A percentile compares a stretch with the other conserved stretches of the same genome.
These are phyloP conservation scores for Trypanosoma boissoni DNA, from an alignment of 208 protist genomes.

Conservation along the genomic window DNA sequence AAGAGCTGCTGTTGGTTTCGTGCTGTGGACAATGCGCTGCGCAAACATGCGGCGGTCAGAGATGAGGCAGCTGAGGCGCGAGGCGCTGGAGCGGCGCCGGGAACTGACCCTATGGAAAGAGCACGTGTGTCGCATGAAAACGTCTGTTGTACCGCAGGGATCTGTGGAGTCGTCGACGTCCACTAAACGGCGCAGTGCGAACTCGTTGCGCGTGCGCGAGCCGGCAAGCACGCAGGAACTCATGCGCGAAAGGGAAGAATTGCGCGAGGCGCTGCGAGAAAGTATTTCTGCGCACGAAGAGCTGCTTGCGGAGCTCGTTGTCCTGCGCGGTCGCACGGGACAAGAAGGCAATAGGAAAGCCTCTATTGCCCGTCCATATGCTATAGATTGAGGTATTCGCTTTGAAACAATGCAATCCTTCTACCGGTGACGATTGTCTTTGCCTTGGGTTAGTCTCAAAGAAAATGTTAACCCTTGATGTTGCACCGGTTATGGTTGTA, in stretches of 20 bases:
- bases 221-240: neutral
- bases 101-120: conserved; percentile 16
- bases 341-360: no score
- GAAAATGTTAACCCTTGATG: no score
- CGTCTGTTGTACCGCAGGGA: neutral
- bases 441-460: no score
- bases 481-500: no score
- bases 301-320: conserved; percentile 1
- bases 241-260: neutral
- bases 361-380: no score
- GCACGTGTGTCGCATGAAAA: neutral
- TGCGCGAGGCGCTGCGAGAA: conserved; percentile 7
- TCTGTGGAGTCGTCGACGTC: neutral
- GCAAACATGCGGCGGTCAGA: neutral
- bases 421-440: no score
- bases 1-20: neutral
- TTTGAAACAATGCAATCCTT: no score
- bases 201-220: neutral
- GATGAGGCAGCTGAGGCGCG: conserved; percentile 6
- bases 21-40: conserved; percentile 1
- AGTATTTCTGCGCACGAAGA: conserved; percentile 8
- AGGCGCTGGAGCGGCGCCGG: conserved; percentile 12
- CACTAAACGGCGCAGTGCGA: neutral
- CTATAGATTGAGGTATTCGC: no score
- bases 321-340: no score